Percentiles rank a stretch among this genome's conserved stretches.
Conservation (phyloP, 2,329 filamentous ascomycete genomes). For the Alternaria sp. region DNA sequence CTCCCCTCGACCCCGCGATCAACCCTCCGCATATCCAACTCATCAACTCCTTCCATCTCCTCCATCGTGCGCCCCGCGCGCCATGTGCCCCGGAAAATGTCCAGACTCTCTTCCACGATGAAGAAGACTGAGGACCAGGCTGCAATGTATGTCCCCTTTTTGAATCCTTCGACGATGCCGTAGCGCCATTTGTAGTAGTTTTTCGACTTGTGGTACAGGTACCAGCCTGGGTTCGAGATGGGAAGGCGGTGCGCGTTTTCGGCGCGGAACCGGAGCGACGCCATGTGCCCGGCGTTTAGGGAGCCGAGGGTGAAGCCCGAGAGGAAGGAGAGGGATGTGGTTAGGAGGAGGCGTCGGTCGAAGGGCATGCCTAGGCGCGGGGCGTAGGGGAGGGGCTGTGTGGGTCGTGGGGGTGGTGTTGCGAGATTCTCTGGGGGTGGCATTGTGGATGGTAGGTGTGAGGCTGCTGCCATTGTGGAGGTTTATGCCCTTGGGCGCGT, state of each 20-base stretch:
- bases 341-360: conserved; percentile 70
- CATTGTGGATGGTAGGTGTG: not conserved
- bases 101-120: conserved; percentile 83
- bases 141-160: conserved; percentile 74
- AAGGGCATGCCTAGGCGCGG: conserved; percentile 69
- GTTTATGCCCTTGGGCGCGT: not conserved
- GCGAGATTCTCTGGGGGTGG: not conserved
- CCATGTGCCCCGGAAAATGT: conserved; percentile 66
- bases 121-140: conserved; percentile 81
- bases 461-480: conserved; percentile 13
- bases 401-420: not conserved
- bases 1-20: conserved; percentile 49
- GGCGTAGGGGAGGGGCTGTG: conserved; percentile 11
- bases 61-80: conserved; percentile 53
- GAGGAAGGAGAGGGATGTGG: conserved; percentile 68
- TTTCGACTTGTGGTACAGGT: conserved; percentile 98
- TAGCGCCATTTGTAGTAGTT: conserved; percentile 87
- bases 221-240: conserved; percentile 85
- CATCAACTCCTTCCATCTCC: conserved; percentile 50
- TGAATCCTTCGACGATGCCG: conserved; percentile 78
- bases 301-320: conserved; percentile 76
- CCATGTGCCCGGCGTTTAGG: conserved; percentile 74
- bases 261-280: conserved; percentile 85
- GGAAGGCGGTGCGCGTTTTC: conserved; percentile 97
- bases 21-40: conserved; percentile 41